Evolutionary conservation across 345 rosid genomes (phyloP).

Genomic region (Mangifera indica): DNA sequence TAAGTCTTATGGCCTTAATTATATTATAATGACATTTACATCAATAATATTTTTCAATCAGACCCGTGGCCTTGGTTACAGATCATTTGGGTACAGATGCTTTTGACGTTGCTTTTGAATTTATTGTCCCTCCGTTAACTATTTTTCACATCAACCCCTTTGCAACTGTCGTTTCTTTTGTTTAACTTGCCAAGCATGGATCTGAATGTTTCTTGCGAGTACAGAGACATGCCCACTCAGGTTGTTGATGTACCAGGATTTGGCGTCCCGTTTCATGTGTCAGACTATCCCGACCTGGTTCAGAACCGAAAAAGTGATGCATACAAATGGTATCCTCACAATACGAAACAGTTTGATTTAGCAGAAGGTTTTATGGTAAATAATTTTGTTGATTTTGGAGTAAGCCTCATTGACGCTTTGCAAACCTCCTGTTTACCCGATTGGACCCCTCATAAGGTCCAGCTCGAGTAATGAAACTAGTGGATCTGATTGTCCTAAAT

Average conservation of each 20-base stretch:
- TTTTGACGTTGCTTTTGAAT: slow-evolving; percentile 34
- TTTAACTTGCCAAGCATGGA: slow-evolving; percentile 29
- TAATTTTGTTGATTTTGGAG: slow-evolving; percentile 33
- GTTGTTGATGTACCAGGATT: slow-evolving; percentile 30
- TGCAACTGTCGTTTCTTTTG: slow-evolving; percentile 27
- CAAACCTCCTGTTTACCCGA: slow-evolving; percentile 34
- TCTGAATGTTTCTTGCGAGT: slow-evolving; percentile 24
- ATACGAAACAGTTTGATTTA: slow-evolving; percentile 16
- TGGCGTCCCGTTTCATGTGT: slow-evolving; percentile 25
- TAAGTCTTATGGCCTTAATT: too few species aligned
- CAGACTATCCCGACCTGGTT: slow-evolving; percentile 27
- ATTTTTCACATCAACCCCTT: slow-evolving; percentile 31
- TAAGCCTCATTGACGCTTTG: slow-evolving; percentile 22
- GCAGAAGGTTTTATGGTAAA: slow-evolving; percentile 42
- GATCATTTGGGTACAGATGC: slow-evolving; percentile 35
- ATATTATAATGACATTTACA: too few species aligned
- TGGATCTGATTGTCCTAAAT: slow-evolving; percentile 18
- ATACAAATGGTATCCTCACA: slow-evolving; percentile 24
- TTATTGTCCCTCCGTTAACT: slow-evolving; percentile 28
- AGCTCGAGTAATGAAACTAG: slow-evolving; percentile 8
- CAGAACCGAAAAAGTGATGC: slow-evolving; percentile 36
- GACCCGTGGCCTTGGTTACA: slow-evolving; percentile 24
- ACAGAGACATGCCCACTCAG: slow-evolving; percentile 31
- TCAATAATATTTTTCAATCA: too few species aligned
- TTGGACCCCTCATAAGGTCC: slow-evolving; percentile 32